These are phyloP conservation scores for Ustilago sp. DNA, from an alignment of 1,284 basidiomycete species.

Conservation along the genomic window DNA sequence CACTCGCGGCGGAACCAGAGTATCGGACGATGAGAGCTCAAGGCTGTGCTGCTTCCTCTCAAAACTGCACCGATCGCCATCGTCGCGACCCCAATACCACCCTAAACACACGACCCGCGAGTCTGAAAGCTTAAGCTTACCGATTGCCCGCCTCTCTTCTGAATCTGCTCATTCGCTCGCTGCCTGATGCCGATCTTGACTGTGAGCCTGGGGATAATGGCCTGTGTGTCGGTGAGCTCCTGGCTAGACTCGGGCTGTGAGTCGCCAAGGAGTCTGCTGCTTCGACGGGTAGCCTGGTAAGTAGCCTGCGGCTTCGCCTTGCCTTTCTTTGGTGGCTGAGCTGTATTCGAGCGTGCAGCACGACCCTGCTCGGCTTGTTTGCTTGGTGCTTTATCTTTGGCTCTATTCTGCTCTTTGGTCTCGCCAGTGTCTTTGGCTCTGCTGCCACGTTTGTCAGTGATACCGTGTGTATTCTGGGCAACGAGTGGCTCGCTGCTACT, in stretches of 20 bases:
- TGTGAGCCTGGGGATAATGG: background rate
- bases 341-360: background rate
- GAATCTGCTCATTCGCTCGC: background rate
- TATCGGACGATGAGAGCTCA: background rate
- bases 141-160: conserved; percentile 9
- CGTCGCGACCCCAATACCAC: background rate
- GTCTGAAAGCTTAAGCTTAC: conserved; percentile 20
- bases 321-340: background rate
- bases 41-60: background rate
- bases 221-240: background rate
- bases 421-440: background rate
- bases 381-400: conserved; percentile 5
- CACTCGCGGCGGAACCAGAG: background rate
- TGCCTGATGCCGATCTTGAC: background rate
- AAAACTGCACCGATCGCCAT: background rate
- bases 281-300: conserved; percentile 19
- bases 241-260: conserved; percentile 21
- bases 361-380: background rate
- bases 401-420: background rate
- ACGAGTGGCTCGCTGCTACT: background rate
- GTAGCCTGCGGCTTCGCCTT: background rate
- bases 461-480: background rate
- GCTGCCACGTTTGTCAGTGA: background rate
- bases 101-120: background rate
- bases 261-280: conserved; percentile 18